Evolutionary conservation across 2,329 filamentous ascomycete genomes (phyloP), one percentile per base, ranked within the genome.

Genomic region (Colletotrichum musae): DNA sequence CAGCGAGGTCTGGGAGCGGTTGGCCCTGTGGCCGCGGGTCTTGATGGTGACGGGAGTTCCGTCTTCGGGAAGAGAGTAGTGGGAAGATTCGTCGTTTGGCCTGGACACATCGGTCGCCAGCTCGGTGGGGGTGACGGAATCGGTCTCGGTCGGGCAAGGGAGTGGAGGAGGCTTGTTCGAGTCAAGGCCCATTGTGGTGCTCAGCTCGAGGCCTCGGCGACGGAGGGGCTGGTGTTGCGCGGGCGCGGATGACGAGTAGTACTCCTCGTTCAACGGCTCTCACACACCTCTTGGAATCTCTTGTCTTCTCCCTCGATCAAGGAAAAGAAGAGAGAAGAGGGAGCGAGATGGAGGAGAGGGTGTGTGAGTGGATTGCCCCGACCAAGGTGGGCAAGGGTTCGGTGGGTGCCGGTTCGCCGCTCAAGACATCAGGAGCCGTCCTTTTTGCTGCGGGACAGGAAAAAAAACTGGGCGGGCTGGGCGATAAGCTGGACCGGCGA

Each of bases 41-140:
- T 92, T 91, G 79, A 99, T 97, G 70, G 94, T 98, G 76, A 99
- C 91, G 50, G 95, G 94, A 61, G 93, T 95, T 78, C 93, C 94
- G 89, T 96, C 93, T 77, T 94, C 93, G 67, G 93, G 93, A 59
- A 96, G 88, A 45, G 92, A 94, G 81, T 93, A 95, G 62, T 91
- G 91, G 4, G 93, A 94, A 75, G 88, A 92, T 80, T 89, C 88
- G 80, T 91, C 88, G 74, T 88, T 91, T 70, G 89, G 86, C 72
- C 88, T 87, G 71, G 92, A 94, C 73, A 93, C 78, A 80, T 93
- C 91, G 74, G 90, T 90, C 67, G 87, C 89, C 71, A 92, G 79
- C 75, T 92, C 90, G 78, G 88, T 89, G 67, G 90, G 89, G 70
- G 85, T 86, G 70, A 86, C 86, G 73, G 89, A 90, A 73, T 89